These are phyloP conservation scores for Colletotrichum camelliae DNA, from an alignment of 2,329 filamentous ascomycete species.

Conservation along the genomic window DNA sequence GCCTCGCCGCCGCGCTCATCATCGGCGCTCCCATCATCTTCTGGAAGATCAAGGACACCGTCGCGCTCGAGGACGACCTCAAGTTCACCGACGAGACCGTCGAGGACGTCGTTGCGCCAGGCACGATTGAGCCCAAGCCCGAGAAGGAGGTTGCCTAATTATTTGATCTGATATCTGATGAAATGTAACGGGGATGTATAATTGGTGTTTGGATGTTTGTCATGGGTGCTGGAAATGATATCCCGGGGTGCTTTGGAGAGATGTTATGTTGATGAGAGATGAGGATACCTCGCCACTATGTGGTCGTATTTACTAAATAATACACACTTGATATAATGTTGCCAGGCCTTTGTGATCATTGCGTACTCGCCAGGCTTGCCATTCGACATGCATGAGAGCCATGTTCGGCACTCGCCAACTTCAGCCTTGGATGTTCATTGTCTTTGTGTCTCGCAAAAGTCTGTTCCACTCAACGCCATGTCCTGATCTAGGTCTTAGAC, in stretches of 20 bases:
- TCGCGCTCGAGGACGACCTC: constrained; percentile 81
- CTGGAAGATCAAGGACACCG: constrained; percentile 80
- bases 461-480: too few species aligned
- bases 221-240: constrained; percentile 1
- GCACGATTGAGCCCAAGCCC: constrained; percentile 4
- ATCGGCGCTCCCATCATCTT: constrained; percentile 82
- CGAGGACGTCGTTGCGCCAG: constrained; percentile 63
- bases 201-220: neutral
- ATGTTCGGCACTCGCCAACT: too few species aligned
- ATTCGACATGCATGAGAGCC: too few species aligned
- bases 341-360: neutral
- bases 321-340: neutral
- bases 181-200: neutral
- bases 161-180: neutral
- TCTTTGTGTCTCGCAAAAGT: too few species aligned
- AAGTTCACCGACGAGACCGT: constrained; percentile 84
- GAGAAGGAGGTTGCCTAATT: constrained; percentile 1
- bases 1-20: constrained; percentile 76
- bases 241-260: neutral
- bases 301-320: neutral
- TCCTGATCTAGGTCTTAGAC: too few species aligned
- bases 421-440: too few species aligned
- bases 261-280: neutral
- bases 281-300: neutral
- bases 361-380: neutral